Evolutionary conservation across 805 yeast genomes (phyloP), one percentile per base, ranked within the genome.

Genomic region (Candida palmyrensis): DNA sequence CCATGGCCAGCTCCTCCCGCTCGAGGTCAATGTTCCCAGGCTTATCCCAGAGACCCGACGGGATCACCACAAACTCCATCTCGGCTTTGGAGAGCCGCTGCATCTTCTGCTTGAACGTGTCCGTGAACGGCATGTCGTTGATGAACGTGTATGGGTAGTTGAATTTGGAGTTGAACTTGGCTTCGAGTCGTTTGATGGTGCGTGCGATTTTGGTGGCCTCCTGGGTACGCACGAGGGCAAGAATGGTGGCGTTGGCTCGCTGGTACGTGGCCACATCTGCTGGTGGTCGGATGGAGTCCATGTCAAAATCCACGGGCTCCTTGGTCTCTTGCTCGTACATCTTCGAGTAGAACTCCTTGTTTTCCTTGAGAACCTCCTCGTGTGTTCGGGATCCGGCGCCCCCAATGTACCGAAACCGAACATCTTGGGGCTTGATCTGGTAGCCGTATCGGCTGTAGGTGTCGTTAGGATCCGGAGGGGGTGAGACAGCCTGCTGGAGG

Each of bases 111-210:
- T 66, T 80, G 62, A 86, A 86, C 17, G 52, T 52, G 0, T 74
- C 71, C 1, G 74, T 57, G 50, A 86, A 86, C 3, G 77, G 77
- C 35, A 60, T 64, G 48, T 87, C 94, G 49, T 85, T 86, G 25
- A 86, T 50, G 38, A 86, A 82, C 2, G 85, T 84, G 61, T 86
- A 86, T 0, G 95, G 94, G 51, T 86, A 86, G 30, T 72, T 69
- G 55, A 79, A 86, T 47, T 82, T 82, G 17, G 56, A 40, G 51
- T 86, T 86, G 62, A 85, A 86, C 2, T 60, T 67, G 17, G 52
- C 51, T 49, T 86, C 95, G 23, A 87, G 71, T 41, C 71, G 74
- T 35, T 49, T 51, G 40, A 87, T 75, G 1, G 94, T 72, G 8
- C 45, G 41, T 1, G 73, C 46, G 7, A 85, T 64, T 1, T 55